These are phyloP conservation scores for Tagetes erecta DNA, from an alignment of 129 eudicot species.

Conservation along the genomic window DNA sequence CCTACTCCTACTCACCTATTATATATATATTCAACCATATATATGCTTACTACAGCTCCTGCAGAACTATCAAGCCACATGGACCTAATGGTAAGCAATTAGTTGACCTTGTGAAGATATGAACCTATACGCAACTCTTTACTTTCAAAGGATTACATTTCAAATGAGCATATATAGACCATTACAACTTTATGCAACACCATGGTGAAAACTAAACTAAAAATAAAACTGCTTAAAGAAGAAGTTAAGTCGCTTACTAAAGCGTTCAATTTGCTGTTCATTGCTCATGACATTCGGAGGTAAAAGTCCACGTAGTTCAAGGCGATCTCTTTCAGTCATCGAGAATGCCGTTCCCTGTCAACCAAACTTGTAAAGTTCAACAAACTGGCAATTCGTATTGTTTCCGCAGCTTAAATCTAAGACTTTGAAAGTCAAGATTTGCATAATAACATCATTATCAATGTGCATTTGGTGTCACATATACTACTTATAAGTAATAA, in stretches of 20 bases:
- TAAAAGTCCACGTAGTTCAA: slow-evolving; percentile 90
- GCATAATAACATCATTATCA: slow-evolving; percentile 13
- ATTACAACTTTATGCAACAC: not conserved
- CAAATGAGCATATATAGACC: not conserved
- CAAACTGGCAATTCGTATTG: not conserved
- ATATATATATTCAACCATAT: not conserved
- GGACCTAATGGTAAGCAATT: not conserved
- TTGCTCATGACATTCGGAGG: slow-evolving; percentile 94
- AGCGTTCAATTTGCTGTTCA: slow-evolving; percentile 90
- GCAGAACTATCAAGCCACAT: not conserved
- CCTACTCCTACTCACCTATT: not conserved
- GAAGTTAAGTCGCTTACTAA: slow-evolving; percentile 56
- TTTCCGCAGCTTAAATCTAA: not conserved
- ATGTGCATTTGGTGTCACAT: slow-evolving; percentile 7
- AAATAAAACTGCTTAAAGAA: not conserved
- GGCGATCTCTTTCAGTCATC: slow-evolving; percentile 96
- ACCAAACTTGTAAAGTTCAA: slow-evolving; percentile 23
- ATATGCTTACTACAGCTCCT: not conserved
- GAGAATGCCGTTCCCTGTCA: slow-evolving; percentile 89
- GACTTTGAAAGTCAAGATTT: not conserved
- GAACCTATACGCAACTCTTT: not conserved
- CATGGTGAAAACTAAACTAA: not conserved
- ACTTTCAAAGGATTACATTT: not conserved
- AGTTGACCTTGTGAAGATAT: not conserved
- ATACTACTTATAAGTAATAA: too few species aligned